Evolutionary conservation across 2,329 filamentous ascomycete species (phyloP).

Genomic region (Macroventuria anomochaeta): DNA sequence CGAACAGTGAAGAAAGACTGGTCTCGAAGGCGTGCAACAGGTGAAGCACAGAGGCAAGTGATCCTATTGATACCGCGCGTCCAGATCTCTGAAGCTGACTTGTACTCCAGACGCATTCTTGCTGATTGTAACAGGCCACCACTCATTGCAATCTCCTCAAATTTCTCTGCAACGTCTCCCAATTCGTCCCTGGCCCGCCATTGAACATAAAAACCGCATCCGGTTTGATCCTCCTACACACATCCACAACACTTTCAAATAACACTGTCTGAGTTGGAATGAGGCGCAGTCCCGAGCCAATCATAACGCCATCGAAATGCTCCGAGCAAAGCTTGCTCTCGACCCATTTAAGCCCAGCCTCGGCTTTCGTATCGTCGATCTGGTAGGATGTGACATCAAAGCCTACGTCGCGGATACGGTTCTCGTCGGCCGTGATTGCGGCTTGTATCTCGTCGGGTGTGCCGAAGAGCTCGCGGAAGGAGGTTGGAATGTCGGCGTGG

Average conservation of each 20-base stretch:
- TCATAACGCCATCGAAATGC: conserved; percentile 1
- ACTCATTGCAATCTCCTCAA: background rate
- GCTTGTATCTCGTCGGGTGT: conserved; percentile 3
- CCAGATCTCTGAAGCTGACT: no score
- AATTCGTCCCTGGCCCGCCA: conserved; percentile 4
- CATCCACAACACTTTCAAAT: background rate
- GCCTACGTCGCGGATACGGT: background rate
- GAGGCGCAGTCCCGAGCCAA: conserved; percentile 1
- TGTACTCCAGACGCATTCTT: no score
- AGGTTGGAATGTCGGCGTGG: conserved; percentile 1
- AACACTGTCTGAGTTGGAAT: background rate
- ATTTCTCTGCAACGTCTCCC: conserved; percentile 2
- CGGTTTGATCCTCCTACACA: background rate
- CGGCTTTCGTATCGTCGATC: background rate
- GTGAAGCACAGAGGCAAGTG: no score
- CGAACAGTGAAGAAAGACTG: no score
- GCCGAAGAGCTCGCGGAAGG: conserved; percentile 2
- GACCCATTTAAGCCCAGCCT: background rate
- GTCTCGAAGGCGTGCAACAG: no score
- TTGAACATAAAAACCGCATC: background rate
- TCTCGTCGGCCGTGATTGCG: conserved; percentile 2
- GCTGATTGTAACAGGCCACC: no score
- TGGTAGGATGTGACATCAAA: conserved; percentile 2
- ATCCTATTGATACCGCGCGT: no score
- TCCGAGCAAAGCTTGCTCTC: background rate